Evolutionary conservation across 2,329 filamentous ascomycete genomes (phyloP).

Genomic region (Purpureocillium lavendulum): DNA sequence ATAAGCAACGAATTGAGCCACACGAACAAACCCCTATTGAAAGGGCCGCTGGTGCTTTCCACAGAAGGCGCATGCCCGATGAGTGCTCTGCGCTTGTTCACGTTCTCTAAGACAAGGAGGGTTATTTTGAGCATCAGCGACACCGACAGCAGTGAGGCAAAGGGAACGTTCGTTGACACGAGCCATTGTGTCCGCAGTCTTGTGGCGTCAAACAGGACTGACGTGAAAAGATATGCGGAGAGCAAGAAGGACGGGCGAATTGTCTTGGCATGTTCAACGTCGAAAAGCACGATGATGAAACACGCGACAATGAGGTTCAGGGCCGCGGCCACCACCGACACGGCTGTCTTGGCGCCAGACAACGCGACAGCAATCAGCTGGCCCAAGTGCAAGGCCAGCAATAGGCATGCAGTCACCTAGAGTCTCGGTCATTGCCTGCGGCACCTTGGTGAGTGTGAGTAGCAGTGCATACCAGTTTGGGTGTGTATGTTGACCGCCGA

Average conservation of each 20-base stretch:
- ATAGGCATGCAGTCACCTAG: slow-evolving; percentile 14
- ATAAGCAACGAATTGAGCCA: slow-evolving; percentile 35
- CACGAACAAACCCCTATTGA: slow-evolving; percentile 21
- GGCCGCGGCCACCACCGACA: slow-evolving; percentile 18
- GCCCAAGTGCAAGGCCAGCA: slow-evolving; percentile 14
- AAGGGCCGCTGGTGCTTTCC: slow-evolving; percentile 37
- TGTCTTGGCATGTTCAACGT: slow-evolving; percentile 24
- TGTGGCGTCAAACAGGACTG: slow-evolving; percentile 21
- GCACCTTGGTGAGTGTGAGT: no score
- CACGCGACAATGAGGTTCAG: slow-evolving; percentile 19
- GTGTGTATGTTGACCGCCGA: slow-evolving; percentile 16
- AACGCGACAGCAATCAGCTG: slow-evolving; percentile 16
- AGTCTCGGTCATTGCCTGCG: neutral
- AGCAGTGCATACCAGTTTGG: slow-evolving; percentile 14
- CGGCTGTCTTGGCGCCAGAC: slow-evolving; percentile 13
- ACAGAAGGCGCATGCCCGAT: slow-evolving; percentile 34
- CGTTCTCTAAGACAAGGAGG: slow-evolving; percentile 17
- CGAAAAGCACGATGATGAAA: slow-evolving; percentile 17
- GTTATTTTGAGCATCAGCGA: slow-evolving; percentile 15
- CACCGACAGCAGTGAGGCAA: slow-evolving; percentile 11
- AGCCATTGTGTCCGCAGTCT: slow-evolving; percentile 23
- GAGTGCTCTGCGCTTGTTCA: slow-evolving; percentile 22
- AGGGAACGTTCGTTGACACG: slow-evolving; percentile 16
- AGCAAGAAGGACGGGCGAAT: slow-evolving; percentile 22
- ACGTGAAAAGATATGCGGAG: slow-evolving; percentile 18